phyloP scores from a whole-genome alignment of 2,329 filamentous ascomycete genomes.

The Fusarium fujikuroi region DNA sequence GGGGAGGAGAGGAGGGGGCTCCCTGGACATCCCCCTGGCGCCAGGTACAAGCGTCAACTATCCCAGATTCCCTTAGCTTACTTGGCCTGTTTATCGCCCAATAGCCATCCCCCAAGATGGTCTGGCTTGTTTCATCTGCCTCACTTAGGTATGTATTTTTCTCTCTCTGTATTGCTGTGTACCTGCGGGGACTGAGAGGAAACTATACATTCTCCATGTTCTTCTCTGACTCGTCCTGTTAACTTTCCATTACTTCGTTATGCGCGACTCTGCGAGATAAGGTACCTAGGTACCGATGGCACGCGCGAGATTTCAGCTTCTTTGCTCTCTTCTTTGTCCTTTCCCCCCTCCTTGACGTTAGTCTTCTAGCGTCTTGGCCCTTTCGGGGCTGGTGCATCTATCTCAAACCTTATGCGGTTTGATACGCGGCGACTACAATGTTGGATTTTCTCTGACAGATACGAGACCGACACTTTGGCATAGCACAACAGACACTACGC shows the following conservation, averaged over 20 bases:
- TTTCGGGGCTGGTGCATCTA: not conserved
- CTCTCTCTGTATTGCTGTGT: not conserved
- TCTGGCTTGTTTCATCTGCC: conserved; percentile 34
- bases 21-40: conserved; percentile 22
- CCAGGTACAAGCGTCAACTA: conserved; percentile 22
- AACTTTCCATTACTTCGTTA: not conserved
- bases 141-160: not conserved
- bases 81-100: conserved; percentile 13
- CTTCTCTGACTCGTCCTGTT: not conserved
- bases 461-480: conserved; percentile 15
- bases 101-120: conserved; percentile 11
- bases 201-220: conserved; percentile 18
- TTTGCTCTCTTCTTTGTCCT: not conserved
- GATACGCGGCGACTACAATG: not conserved
- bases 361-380: not conserved
- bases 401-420: conserved; percentile 1
- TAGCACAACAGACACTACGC: not conserved
- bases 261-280: not conserved
- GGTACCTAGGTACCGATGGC: not conserved
- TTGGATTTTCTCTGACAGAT: conserved; percentile 1
- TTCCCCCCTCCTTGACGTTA: not conserved
- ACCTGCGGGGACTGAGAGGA: conserved; percentile 9
- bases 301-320: not conserved
- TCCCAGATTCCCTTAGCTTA: not conserved
- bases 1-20: not conserved